Evolutionary conservation across 208 protist species (phyloP).

Genomic region (Leishmania gerbilli): DNA sequence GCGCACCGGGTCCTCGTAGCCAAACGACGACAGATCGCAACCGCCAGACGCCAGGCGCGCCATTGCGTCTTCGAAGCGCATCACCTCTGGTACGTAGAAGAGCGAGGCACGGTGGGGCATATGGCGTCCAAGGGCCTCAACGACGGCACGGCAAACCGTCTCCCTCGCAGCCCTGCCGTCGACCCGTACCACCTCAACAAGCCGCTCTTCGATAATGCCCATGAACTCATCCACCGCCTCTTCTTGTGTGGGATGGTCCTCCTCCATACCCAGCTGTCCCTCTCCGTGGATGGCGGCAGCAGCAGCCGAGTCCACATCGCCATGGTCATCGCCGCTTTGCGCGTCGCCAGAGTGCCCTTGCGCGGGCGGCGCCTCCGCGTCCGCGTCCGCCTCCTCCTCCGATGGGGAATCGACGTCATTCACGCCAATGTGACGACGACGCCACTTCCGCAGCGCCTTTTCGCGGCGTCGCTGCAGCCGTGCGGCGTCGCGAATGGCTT

Average conservation of each 20-base stretch:
- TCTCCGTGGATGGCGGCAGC: slow-evolving; percentile 3
- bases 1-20: slow-evolving; percentile 61
- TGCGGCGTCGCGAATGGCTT: slow-evolving; percentile 27
- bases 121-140: slow-evolving; percentile 46
- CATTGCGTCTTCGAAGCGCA: slow-evolving; percentile 57
- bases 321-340: neutral
- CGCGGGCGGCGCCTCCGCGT: slow-evolving; percentile 7
- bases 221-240: slow-evolving; percentile 80
- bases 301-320: slow-evolving; percentile 31
- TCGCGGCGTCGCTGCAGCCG: slow-evolving; percentile 40
- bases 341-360: slow-evolving; percentile 15
- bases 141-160: slow-evolving; percentile 54
- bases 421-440: slow-evolving; percentile 87
- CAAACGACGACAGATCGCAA: slow-evolving; percentile 65
- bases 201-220: slow-evolving; percentile 55
- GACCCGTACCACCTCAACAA: slow-evolving; percentile 52
- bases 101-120: slow-evolving; percentile 79
- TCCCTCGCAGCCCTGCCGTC: slow-evolving; percentile 59
- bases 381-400: slow-evolving; percentile 11
- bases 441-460: slow-evolving; percentile 73
- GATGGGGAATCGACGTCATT: slow-evolving; percentile 53
- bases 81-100: slow-evolving; percentile 70
- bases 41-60: slow-evolving; percentile 46
- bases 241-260: slow-evolving; percentile 30
- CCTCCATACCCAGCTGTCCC: slow-evolving; percentile 9